Evolutionary conservation across 805 yeast species (phyloP).

Genomic region (Schizosaccharomyces cryophilus): DNA sequence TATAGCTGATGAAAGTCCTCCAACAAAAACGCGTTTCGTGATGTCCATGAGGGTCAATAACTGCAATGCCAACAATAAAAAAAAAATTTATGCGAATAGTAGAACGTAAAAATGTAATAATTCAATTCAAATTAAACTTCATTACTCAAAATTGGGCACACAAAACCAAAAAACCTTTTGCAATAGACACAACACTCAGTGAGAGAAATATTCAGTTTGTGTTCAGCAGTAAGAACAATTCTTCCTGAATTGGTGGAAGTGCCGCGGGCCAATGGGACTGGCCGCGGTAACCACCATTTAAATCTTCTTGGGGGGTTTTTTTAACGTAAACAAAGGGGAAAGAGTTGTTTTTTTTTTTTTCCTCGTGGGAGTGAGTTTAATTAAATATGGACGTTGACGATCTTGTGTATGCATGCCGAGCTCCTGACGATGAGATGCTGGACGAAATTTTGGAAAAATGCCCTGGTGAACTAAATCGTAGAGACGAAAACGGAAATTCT

Average conservation of each 20-base stretch:
- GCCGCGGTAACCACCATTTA: no score
- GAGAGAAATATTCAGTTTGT: no score
- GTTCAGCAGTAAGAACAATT: no score
- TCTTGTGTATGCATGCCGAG: slow-evolving; percentile 61
- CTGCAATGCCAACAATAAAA: not conserved
- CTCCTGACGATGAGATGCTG: slow-evolving; percentile 66
- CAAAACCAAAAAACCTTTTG: no score
- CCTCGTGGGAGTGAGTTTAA: not conserved
- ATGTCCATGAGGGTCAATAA: not conserved
- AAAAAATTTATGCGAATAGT: no score
- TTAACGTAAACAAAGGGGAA: not conserved
- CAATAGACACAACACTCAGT: no score
- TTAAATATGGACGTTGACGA: slow-evolving; percentile 58
- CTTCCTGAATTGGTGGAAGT: no score
- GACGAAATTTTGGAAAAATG: slow-evolving; percentile 15
- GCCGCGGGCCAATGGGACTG: no score
- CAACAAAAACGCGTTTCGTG: not conserved
- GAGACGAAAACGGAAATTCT: slow-evolving; percentile 23
- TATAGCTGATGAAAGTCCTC: not conserved
- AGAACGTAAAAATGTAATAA: no score
- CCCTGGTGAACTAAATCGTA: slow-evolving; percentile 5
- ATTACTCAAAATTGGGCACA: no score
- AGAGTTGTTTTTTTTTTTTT: not conserved
- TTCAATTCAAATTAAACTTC: no score
- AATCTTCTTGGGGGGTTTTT: no score